Evolutionary conservation across 495 filamentous ascomycete species (phyloP), one percentile per base, ranked within the genome.

Genomic region (Copromyces sp.): DNA sequence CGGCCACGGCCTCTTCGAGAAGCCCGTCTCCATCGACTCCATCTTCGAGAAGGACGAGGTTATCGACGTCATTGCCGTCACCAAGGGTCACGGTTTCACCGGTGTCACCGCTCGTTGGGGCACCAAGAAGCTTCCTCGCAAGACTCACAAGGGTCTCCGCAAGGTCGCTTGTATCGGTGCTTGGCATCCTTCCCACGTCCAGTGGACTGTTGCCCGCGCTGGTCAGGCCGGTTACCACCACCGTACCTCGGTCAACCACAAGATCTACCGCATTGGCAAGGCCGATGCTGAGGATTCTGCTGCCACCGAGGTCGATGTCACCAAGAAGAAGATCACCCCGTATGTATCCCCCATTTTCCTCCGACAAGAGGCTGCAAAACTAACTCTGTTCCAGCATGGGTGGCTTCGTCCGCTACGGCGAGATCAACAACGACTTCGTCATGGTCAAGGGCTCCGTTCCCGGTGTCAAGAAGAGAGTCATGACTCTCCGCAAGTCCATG

Each of bases 81-180:
- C 96, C 87, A 98, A 97, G 90, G 96, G 96, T 89, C 93, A 98
- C 88, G 96, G 96, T 83, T 98, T 92, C 91, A 86, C 88, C 81
- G 96, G 96, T 92, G 96, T 99, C 78, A 99, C 96, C 71, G 88
- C 90, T 84, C 90, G 96, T 86, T 99, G 96, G 96, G 96, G 96
- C 77, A 99, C 96, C 84, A 99, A 97, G 92, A 99, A 99, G 93
- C 93, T 99, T 77, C 96, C 96, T 77, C 93, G 96, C 81, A 99
- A 99, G 93, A 99, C 96, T 77, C 96, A 99, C 91, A 99, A 99
- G 91, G 96, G 96, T 94, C 92, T 99, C 81, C 91, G 96, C 79
- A 99, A 99, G 92, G 96, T 99, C 80, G 96, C 96, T 80, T 99
- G 96, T 97, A 99, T 99, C 84, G 96, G 96, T 90, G 96, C 96